Evolutionary conservation across 257 asterid genomes (phyloP), one percentile per base, ranked within the genome.

Genomic region (Solanum bulbocastanum): DNA sequence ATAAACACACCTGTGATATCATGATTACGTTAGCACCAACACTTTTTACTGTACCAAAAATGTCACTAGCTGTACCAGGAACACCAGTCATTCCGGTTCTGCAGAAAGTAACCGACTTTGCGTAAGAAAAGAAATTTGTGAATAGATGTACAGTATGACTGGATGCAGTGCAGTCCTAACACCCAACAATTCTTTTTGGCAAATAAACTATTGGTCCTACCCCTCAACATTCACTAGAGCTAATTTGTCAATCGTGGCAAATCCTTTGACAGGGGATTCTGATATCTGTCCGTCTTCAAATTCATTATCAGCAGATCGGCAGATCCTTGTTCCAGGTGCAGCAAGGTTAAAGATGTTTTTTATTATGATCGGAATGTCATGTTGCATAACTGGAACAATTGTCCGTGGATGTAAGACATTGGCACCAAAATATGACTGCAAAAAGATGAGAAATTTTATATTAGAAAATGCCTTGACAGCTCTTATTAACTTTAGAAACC

Each of bases 41-140:
- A 88, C 93, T 98, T 91, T 94, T 97, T 88, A 95, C 99, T 66
- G 95, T 98, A 85, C 94, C 91, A 91, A 97, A 97, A 90, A 97
- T 97, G 87, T 92, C 95, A 82, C 95, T 94, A 78, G 98, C 95
- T 88, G 99, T 97, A 88, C 99, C 99, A 89, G 99, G 99, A 85
- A 97, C 99, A 87, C 99, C 99, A 76, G 99, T 98, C 99, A 97
- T 96, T 92, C 99, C 99, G 88, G 99, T 97, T 91, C 99, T 97
- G 94, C 88, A 90, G 30, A 82, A 81, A 62, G 69, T 49, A 82
- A 82, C 22, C 11, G 8, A 82, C 30, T 82, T 82, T 82, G 44
- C 23, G 30, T 82, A 82, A 82, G 60, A 6, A 86, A 87, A 84
- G 85, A 58, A 25, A 32, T 32, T 82, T 82, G 44, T 46, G 60